A percentile compares a stretch with the other conserved stretches of the same genome.
Conservation (phyloP, 2,329 filamentous ascomycete species). For the Diplodia mutila region DNA sequence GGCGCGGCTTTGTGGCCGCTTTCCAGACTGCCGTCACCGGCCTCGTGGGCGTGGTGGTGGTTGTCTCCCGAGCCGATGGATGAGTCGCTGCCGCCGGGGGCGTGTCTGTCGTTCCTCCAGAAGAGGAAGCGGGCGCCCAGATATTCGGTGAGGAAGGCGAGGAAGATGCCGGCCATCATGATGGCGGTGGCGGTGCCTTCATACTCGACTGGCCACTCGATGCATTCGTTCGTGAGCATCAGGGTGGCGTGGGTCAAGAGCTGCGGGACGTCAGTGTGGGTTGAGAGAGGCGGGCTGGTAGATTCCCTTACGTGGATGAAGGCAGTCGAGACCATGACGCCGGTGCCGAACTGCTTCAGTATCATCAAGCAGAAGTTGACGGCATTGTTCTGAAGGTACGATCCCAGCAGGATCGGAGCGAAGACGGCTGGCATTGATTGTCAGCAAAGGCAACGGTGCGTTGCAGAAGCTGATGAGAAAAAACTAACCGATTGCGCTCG, state of each 20-base stretch:
- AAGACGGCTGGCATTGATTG: conserved; percentile 56
- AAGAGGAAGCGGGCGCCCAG: conserved; percentile 45
- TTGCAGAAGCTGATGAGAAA: neutral
- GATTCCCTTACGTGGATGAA: conserved; percentile 62
- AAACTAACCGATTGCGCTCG: conserved; percentile 65
- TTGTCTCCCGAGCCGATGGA: neutral
- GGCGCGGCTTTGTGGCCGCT: conserved; percentile 32
- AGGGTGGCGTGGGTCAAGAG: conserved; percentile 73
- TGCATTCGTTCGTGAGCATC: conserved; percentile 72
- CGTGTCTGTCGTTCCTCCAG: neutral
- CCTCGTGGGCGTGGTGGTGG: conserved; percentile 32
- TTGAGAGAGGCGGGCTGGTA: neutral
- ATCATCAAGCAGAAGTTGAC: conserved; percentile 60
- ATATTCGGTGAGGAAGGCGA: conserved; percentile 74
- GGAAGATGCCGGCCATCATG: conserved; percentile 72
- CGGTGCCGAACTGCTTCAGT: conserved; percentile 73
- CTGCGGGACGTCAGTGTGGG: conserved; percentile 44
- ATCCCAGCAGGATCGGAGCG: conserved; percentile 65
- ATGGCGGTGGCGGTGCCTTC: conserved; percentile 72
- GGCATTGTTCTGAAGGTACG: conserved; percentile 57
- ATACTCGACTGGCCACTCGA: conserved; percentile 64
- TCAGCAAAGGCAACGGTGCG: neutral
- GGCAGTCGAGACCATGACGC: conserved; percentile 72
- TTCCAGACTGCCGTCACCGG: conserved; percentile 2
- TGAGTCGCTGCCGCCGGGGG: neutral